Base-by-base conservation (phyloP, 768 basidiomycete species). In the Trametes coccinea region DNA sequence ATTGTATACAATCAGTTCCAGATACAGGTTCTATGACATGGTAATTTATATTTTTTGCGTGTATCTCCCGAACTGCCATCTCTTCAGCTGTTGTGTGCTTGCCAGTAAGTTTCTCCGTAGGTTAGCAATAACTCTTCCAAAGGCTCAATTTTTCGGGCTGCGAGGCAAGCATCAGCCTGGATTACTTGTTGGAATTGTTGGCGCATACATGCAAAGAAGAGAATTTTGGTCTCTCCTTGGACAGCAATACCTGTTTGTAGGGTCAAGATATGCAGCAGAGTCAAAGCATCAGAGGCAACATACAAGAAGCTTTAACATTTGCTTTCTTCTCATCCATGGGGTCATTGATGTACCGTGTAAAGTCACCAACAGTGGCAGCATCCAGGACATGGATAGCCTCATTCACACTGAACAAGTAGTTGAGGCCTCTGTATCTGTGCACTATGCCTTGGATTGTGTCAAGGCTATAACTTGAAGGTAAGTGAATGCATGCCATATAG, bases 291-390 rank as follows among this genome's bases (percentile, higher is more conserved):
- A 16, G 3, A 14, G 34, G 34, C 5, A 37, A 69, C 72, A 63
- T 58, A 79, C 77, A 7, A 2, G 0, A 59, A 56, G 75, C 73
- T 8, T 48, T 53, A 14, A 64, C 64, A 57, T 70, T 71, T 6
- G 53, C 47, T 22, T 62, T 51, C 14, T 17, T 47, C 14, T 22
- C 27, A 3, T 8, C 2, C 1, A 2, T 31, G 2, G 29, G 47
- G 54, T 80, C 78, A 62, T 83, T 83, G 2, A 83, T 61, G 56
- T 76, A 83, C 34, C 82, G 71, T 0, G 76, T 80, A 45, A 75
- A 70, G 68, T 84, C 82, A 0, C 82, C 80, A 10, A 77, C 59
- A 9, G 65, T 58, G n/a, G 74, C 75, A 22, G 81, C 78, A 71
- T 84, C 82, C 13, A 77, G 59, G 43, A 67, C 53, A 4, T 50